A percentile compares a stretch with the other conserved stretches of the same genome.
Evolutionary conservation across 140 eudicot species (phyloP).

Genomic region (Oenanthe javanica): DNA sequence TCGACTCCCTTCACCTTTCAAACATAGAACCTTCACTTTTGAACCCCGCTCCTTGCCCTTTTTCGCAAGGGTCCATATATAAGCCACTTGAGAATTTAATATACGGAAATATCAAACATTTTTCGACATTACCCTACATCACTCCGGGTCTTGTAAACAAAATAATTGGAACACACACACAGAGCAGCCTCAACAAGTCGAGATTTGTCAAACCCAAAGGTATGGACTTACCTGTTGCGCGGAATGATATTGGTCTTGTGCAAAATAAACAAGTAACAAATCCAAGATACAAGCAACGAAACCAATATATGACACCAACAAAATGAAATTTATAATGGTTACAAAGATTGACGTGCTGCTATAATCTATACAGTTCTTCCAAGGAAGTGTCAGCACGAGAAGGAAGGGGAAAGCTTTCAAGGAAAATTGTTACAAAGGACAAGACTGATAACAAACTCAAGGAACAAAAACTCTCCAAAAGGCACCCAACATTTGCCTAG

Average conservation of each 20-base stretch:
- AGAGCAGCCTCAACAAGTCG: background rate
- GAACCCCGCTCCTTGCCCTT: conserved; percentile 6
- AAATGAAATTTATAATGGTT: background rate
- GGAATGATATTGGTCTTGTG: background rate
- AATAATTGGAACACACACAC: background rate
- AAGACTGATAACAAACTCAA: conserved; percentile 18
- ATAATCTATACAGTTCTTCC: conserved; percentile 9
- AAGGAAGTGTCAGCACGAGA: background rate
- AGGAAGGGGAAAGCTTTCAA: background rate
- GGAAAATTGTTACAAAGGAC: conserved; percentile 30
- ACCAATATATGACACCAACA: background rate
- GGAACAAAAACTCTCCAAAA: conserved; percentile 9
- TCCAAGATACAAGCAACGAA: background rate
- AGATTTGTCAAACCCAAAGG: background rate
- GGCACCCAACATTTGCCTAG: conserved; percentile 10
- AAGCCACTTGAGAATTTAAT: conserved; percentile 2
- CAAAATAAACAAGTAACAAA: background rate
- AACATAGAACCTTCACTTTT: background rate
- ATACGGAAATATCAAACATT: background rate
- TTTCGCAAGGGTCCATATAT: background rate
- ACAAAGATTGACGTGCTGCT: background rate
- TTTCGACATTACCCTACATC: background rate
- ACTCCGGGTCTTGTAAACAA: background rate
- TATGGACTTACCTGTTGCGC: background rate
- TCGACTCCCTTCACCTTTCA: background rate